Base-by-base conservation (phyloP, 2,329 filamentous ascomycete genomes). In the Mollisia scopiformis region DNA sequence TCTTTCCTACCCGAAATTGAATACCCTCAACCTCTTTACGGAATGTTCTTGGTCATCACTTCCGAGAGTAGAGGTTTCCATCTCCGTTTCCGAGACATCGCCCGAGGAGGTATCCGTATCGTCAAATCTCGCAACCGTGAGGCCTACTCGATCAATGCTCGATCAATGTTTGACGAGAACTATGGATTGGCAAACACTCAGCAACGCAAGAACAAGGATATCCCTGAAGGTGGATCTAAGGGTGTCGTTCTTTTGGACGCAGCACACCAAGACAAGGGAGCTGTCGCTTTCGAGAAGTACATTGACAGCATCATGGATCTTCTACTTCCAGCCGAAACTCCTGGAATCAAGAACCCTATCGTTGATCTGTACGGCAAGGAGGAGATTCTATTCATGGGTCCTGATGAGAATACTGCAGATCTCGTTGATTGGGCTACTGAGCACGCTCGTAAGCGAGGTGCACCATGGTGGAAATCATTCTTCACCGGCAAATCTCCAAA, bases 401-500 rank as follows among this genome's bases (percentile, higher is more conserved):
- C 95, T 0, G 95, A 99, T 69, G 95, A 99, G 87, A 99, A 99
- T 80, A 99, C 95, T 1, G 95, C 95, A 23, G 92, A 97, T 72
- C 84, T 99, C 33, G 95, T 99, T 55, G 88, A 99, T 78, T 99
- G 95, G 95, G 95, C 95, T n/a, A 99, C 95, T 1, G 89, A 95
- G 76, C 95, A 99, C 76, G 95, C 95, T 62, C 87, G 92, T 55
- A 80, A 81, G 63, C 88, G 95, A 69, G 93, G 93, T 49, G 95
- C 95, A 4, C 92, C 93, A 28, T 99, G 94, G 92, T 99, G 95
- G 95, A 99, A 99, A 83, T 99, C 95, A 0, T 99, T 99, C 86
- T 99, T 99, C 84, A 99, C 95, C 2, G 95, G 95, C 73, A 99
- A 99, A 84, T 97, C 92, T 69, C 95, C 93, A 56, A 95, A 91